A percentile compares a stretch with the other conserved stretches of the same genome.
These are phyloP conservation scores for Cyclocybe cylindracea DNA, from an alignment of 768 basidiomycete genomes.

Conservation along the genomic window DNA sequence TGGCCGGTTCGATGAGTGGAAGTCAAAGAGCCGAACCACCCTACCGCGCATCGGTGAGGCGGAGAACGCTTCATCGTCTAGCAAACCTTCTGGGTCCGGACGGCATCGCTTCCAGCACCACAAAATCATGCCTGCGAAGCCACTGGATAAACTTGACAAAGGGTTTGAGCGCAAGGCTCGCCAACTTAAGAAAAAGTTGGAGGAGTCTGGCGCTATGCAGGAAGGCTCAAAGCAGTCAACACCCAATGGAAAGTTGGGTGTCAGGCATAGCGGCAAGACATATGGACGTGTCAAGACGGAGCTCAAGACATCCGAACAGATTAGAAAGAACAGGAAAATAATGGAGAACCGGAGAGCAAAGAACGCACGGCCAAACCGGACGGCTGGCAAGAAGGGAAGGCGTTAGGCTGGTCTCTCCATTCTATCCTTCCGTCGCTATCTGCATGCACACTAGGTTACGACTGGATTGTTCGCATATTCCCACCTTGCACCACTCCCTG, in stretches of 20 bases:
- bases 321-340: constrained; percentile 71
- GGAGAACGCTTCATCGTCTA: constrained; percentile 48
- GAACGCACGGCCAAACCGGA: constrained; percentile 69
- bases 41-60: constrained; percentile 84
- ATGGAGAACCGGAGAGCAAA: constrained; percentile 70
- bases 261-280: constrained; percentile 61
- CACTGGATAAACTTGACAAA: constrained; percentile 70
- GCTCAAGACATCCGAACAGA: constrained; percentile 86
- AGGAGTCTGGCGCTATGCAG: constrained; percentile 23
- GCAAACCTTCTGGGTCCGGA: constrained; percentile 38
- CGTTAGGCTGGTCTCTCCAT: constrained; percentile 22
- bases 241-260: constrained; percentile 31
- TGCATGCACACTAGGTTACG: background rate
- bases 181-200: constrained; percentile 58
- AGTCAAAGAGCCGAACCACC: constrained; percentile 67
- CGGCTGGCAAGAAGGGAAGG: constrained; percentile 42
- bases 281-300: constrained; percentile 72
- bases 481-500: constrained; percentile 76
- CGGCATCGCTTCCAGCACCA: constrained; percentile 77
- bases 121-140: constrained; percentile 63
- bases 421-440: constrained; percentile 1
- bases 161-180: constrained; percentile 77
- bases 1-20: constrained; percentile 97
- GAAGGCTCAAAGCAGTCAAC: constrained; percentile 6
- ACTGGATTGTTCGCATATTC: constrained; percentile 59